Evolutionary conservation across 306 rosid genomes (phyloP), one percentile per base, ranked within the genome.

Genomic region (Aeschynomene evenia): DNA sequence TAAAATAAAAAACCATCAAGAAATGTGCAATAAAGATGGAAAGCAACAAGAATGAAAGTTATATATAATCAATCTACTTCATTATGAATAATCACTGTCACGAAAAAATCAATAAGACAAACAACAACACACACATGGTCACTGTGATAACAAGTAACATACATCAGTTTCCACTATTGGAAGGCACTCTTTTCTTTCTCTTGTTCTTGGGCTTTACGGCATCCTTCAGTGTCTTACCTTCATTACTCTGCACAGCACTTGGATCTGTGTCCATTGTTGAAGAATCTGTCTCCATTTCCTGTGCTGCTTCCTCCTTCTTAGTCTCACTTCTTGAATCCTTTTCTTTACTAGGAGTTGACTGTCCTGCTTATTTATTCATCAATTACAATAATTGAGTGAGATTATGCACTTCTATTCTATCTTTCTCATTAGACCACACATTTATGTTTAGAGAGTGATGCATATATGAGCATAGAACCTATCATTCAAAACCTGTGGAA

Each of bases 131-230:
- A 72, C 43, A 59, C 72, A 58, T 20, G 80, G 28, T 76, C 60
- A 49, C n/a, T 7, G 49, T 7, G 5, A 37, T n/a, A n/a, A 61
- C 43, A 16, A 4, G 3, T 23, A 31, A 61, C 53, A 48, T n/a
- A 48, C 52, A 42, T 40, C 31, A 88, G 69, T 85, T 87, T 68
- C 63, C 75, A 43, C 57, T 65, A n/a, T 45, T 52, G 50, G 85
- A 62, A 72, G 82, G n/a, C 49, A 66, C 37, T 48, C 58, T 85
- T 73, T 85, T 89, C 80, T 79, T 85, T 56, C 94, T 87, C 76
- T 37, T 87, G 81, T 85, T 76, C 73, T 90, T 89, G 50, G 85
- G 84, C 75, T 89, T 91, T 74, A 91, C 98, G 2, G 96, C 98
- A 77, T 89, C 98, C 75, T 78, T 81, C 63, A 91, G 71, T 49